Evolutionary conservation across 768 basidiomycete species (phyloP).

Genomic region (Mycena rosella): DNA sequence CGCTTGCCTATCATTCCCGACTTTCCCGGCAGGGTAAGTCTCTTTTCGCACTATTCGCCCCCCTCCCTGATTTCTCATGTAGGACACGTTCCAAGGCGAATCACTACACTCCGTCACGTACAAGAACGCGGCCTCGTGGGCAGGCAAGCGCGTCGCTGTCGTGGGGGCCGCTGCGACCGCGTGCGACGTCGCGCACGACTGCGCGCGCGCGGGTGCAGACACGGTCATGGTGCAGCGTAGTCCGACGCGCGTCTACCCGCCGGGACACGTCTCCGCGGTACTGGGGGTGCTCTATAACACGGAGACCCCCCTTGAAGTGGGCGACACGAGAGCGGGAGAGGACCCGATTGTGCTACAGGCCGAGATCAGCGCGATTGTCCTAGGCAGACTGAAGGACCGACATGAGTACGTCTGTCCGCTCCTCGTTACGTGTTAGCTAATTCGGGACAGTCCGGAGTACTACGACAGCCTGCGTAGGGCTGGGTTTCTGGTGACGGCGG

Average conservation of each 20-base stretch:
- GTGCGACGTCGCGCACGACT: slow-evolving; percentile 35
- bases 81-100: slow-evolving; percentile 63
- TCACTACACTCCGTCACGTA: slow-evolving; percentile 61
- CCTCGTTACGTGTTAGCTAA: neutral
- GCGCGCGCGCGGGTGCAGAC: slow-evolving; percentile 24
- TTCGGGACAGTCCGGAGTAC: slow-evolving; percentile 28
- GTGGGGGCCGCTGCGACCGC: slow-evolving; percentile 60
- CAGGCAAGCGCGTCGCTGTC: slow-evolving; percentile 66
- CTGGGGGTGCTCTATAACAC: slow-evolving; percentile 28
- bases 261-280: slow-evolving; percentile 8
- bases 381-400: slow-evolving; percentile 7
- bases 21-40: slow-evolving; percentile 31
- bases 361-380: slow-evolving; percentile 11
- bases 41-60: no score
- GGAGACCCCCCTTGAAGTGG: slow-evolving; percentile 24
- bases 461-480: slow-evolving; percentile 28
- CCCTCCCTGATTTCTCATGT: neutral
- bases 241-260: slow-evolving; percentile 49
- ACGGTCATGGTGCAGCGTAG: slow-evolving; percentile 55
- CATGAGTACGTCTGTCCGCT: slow-evolving; percentile 15
- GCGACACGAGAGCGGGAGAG: slow-evolving; percentile 30
- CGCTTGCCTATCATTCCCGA: slow-evolving; percentile 27
- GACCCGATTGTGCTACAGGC: slow-evolving; percentile 30
- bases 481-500: slow-evolving; percentile 27
- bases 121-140: slow-evolving; percentile 53